A percentile compares a stretch with the other conserved stretches of the same genome.
phyloP scores from a whole-genome alignment of 2,329 filamentous ascomycete species.

The Hypoxylon sp. region DNA sequence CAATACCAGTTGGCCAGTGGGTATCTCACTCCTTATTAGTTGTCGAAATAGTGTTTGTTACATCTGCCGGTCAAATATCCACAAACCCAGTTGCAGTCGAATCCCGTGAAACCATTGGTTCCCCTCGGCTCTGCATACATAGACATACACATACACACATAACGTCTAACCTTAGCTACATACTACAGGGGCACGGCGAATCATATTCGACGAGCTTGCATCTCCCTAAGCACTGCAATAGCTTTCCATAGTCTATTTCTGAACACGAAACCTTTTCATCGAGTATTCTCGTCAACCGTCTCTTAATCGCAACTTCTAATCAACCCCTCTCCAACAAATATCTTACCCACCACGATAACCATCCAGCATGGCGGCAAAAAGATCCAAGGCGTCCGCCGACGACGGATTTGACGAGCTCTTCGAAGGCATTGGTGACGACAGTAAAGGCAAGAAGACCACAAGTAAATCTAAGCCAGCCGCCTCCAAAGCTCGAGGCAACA shows the following conservation, averaged over 20 bases:
- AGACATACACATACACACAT: slow-evolving; percentile 27
- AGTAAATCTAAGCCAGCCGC: slow-evolving; percentile 65
- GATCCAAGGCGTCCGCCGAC: slow-evolving; percentile 71
- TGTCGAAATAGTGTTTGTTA: slow-evolving; percentile 38
- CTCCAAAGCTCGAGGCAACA: slow-evolving; percentile 60
- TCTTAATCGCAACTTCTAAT: slow-evolving; percentile 1
- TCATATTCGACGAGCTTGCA: slow-evolving; percentile 20
- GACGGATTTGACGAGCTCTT: slow-evolving; percentile 78
- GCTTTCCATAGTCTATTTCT: slow-evolving; percentile 26
- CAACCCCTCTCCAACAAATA: slow-evolving; percentile 24
- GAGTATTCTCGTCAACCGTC: slow-evolving; percentile 22
- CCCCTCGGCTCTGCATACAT: slow-evolving; percentile 29
- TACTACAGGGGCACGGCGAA: slow-evolving; percentile 34
- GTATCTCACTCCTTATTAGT: slow-evolving; percentile 20
- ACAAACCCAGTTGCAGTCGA: slow-evolving; percentile 35
- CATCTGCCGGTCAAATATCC: slow-evolving; percentile 41
- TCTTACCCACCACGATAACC: slow-evolving; percentile 8
- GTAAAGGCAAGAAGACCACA: slow-evolving; percentile 65
- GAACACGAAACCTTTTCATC: slow-evolving; percentile 10
- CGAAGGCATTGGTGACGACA: slow-evolving; percentile 71
- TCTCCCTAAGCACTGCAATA: slow-evolving; percentile 21
- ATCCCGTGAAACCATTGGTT: slow-evolving; percentile 38
- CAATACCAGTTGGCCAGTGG: slow-evolving; percentile 11
- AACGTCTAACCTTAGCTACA: slow-evolving; percentile 30
- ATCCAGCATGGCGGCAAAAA: slow-evolving; percentile 71